These are phyloP conservation scores for Lanmaoa rubissima DNA, from an alignment of 768 basidiomycete species.

Conservation along the genomic window DNA sequence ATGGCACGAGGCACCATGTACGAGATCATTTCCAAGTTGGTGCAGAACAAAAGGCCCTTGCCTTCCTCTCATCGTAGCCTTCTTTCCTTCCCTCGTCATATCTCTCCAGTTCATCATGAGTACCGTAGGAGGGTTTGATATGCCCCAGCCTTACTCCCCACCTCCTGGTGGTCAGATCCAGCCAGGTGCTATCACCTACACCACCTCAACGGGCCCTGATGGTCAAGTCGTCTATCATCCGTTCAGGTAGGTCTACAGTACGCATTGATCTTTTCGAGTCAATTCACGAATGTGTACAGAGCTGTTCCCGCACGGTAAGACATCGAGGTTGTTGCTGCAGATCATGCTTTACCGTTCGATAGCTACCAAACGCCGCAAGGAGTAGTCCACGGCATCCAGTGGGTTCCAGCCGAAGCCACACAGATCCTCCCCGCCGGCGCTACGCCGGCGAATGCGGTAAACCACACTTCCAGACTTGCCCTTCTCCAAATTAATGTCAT, in stretches of 20 bases:
- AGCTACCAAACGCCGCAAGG: slow-evolving; percentile 76
- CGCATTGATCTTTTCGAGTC: not conserved
- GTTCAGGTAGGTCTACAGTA: slow-evolving; percentile 56
- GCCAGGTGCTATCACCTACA: slow-evolving; percentile 72
- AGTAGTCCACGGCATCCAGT: slow-evolving; percentile 61
- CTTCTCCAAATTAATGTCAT: slow-evolving; percentile 2
- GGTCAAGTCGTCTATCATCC: slow-evolving; percentile 66
- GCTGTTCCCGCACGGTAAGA: slow-evolving; percentile 72
- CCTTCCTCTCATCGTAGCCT: not conserved
- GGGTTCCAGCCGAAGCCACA: slow-evolving; percentile 69
- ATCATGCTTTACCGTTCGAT: slow-evolving; percentile 11
- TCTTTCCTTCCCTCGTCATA: slow-evolving; percentile 14
- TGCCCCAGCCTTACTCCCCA: slow-evolving; percentile 32
- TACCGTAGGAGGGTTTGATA: slow-evolving; percentile 24
- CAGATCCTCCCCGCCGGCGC: slow-evolving; percentile 58
- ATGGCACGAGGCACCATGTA: slow-evolving; percentile 28
- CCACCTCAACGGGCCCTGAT: slow-evolving; percentile 60
- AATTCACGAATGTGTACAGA: slow-evolving; percentile 38
- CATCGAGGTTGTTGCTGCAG: not conserved
- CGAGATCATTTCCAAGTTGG: slow-evolving; percentile 13
- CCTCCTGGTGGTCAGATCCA: slow-evolving; percentile 44
- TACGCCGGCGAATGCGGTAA: slow-evolving; percentile 55
- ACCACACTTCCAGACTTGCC: slow-evolving; percentile 17
- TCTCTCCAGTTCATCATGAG: slow-evolving; percentile 20
- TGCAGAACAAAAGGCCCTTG: slow-evolving; percentile 22